These are phyloP conservation scores for Comarum palustre DNA, from an alignment of 306 rosid species.

Conservation along the genomic window DNA sequence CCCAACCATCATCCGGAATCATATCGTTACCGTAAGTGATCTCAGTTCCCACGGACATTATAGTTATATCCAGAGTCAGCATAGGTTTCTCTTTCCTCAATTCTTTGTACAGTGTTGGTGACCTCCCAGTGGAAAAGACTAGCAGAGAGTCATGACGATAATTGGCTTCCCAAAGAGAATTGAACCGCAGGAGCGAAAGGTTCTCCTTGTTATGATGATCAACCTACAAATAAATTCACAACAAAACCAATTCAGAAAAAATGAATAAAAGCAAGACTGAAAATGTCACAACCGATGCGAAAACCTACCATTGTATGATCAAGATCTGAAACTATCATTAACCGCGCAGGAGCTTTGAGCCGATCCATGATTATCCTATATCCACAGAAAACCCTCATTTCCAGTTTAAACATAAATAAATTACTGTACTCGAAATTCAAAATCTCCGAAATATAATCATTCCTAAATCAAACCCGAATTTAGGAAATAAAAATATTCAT, in stretches of 20 bases:
- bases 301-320: slow-evolving; percentile 89
- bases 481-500: neutral
- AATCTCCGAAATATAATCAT: too few relatives aligned
- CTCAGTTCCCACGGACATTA: slow-evolving; percentile 98
- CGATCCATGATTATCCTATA: slow-evolving; percentile 55
- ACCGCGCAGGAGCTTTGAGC: slow-evolving; percentile 54
- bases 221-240: slow-evolving; percentile 46
- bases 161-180: slow-evolving; percentile 83
- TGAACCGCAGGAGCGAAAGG: slow-evolving; percentile 73
- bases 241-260: slow-evolving; percentile 40
- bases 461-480: neutral
- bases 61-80: slow-evolving; percentile 90
- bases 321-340: slow-evolving; percentile 98
- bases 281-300: neutral
- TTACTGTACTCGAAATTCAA: neutral
- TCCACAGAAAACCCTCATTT: neutral
- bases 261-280: neutral
- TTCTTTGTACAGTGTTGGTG: slow-evolving; percentile 77
- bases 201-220: slow-evolving; percentile 90
- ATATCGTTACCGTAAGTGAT: slow-evolving; percentile 76
- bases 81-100: slow-evolving; percentile 91
- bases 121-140: slow-evolving; percentile 93
- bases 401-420: neutral
- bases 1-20: slow-evolving; percentile 93
- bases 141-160: slow-evolving; percentile 86